Evolutionary conservation across 176 grass and related monocot species (phyloP).

Genomic region (Melocanna baccifera): DNA sequence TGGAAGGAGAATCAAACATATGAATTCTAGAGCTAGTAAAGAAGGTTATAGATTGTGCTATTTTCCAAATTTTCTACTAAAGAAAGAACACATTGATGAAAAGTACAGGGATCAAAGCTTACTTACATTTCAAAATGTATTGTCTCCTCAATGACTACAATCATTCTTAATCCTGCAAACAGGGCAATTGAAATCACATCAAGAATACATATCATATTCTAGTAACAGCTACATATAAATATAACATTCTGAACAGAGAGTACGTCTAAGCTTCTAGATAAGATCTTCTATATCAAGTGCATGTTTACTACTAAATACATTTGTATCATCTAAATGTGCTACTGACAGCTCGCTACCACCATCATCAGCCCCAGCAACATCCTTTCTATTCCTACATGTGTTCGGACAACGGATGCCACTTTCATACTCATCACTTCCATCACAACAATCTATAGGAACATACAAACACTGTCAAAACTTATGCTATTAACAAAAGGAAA

Average conservation of each 20-base stretch:
- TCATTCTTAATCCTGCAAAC: conserved; percentile 58
- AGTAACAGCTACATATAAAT: conserved; percentile 1
- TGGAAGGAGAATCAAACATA: background rate
- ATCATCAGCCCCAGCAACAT: conserved; percentile 32
- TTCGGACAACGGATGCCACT: conserved; percentile 68
- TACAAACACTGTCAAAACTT: background rate
- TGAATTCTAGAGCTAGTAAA: background rate
- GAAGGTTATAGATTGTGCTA: background rate
- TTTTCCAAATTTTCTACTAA: background rate
- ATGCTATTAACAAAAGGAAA: conserved; percentile 5
- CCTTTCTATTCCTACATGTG: conserved; percentile 54
- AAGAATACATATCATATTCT: background rate
- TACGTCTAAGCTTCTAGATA: conserved; percentile 69
- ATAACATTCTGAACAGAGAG: background rate
- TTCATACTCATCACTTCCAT: conserved; percentile 91
- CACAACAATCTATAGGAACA: conserved; percentile 76
- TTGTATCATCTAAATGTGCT: conserved; percentile 16
- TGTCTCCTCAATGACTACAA: conserved; percentile 51
- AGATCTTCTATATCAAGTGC: conserved; percentile 56
- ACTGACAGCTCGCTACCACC: conserved; percentile 1
- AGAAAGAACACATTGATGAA: background rate
- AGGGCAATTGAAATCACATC: conserved; percentile 17
- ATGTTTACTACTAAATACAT: conserved; percentile 30
- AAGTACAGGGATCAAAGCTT: conserved; percentile 1
- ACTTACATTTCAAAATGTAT: conserved; percentile 56